Conservation (phyloP, 2,329 filamentous ascomycete species). For the Metarhizium album region DNA sequence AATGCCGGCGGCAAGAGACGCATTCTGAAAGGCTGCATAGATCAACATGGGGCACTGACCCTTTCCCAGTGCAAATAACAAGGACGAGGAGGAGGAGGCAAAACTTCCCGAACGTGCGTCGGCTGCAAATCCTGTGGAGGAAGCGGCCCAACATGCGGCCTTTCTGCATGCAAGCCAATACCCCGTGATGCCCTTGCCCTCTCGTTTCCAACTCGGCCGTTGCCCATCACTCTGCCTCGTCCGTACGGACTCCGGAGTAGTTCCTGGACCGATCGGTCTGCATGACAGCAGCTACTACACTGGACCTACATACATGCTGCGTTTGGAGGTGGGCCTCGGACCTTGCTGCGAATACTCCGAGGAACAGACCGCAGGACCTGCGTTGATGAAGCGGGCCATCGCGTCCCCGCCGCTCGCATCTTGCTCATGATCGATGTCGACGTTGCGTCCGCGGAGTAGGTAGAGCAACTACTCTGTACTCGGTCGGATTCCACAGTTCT, state of each 20-base stretch:
- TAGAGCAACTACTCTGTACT: no score
- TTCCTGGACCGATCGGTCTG: background rate
- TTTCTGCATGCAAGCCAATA: conserved; percentile 5
- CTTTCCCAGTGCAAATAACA: conserved; percentile 7
- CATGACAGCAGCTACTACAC: background rate
- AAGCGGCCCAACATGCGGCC: conserved; percentile 8
- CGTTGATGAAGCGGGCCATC: no score
- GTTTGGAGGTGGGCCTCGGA: background rate
- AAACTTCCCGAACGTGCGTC: conserved; percentile 11
- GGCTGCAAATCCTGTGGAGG: conserved; percentile 3
- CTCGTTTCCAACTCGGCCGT: background rate
- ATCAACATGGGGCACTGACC: background rate
- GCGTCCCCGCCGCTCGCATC: no score
- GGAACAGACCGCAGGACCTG: no score
- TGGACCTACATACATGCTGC: background rate
- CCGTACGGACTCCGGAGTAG: background rate
- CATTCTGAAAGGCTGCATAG: conserved; percentile 27
- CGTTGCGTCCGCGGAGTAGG: no score
- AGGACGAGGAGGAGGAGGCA: conserved; percentile 7
- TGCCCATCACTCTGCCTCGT: background rate
- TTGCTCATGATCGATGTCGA: no score
- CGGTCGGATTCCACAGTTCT: no score
- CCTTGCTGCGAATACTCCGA: no score
- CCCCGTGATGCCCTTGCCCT: background rate
- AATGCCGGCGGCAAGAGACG: conserved; percentile 24